phyloP scores from a whole-genome alignment of 2,329 filamentous ascomycete species.

The Hypomyces rosellus region DNA sequence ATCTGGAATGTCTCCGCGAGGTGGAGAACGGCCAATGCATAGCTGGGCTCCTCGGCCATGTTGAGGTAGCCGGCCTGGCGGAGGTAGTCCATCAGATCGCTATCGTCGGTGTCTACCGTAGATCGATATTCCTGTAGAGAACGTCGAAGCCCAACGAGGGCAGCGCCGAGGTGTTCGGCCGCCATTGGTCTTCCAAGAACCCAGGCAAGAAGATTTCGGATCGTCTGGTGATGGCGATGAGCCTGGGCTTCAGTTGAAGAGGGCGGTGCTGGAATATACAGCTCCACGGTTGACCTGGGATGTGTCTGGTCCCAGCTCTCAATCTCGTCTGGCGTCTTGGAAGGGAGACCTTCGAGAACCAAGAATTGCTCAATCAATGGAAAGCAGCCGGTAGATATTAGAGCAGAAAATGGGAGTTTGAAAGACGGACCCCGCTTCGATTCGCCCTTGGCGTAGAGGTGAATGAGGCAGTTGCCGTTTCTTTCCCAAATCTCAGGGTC shows the following conservation, averaged over 20 bases:
- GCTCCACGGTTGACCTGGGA: constrained; percentile 39
- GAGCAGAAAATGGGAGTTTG: constrained; percentile 51
- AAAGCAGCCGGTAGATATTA: constrained; percentile 53
- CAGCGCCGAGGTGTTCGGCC: constrained; percentile 56
- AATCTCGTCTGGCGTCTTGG: constrained; percentile 23
- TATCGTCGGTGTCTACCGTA: constrained; percentile 46
- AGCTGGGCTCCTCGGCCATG: constrained; percentile 57
- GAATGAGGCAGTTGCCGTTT: constrained; percentile 62
- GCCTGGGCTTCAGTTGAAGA: constrained; percentile 46
- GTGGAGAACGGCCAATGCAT: constrained; percentile 61
- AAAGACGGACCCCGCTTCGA: constrained; percentile 63
- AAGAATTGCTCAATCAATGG: constrained; percentile 53
- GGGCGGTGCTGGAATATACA: constrained; percentile 64
- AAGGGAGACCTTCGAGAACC: constrained; percentile 23
- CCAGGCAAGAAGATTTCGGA: constrained; percentile 72
- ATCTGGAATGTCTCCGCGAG: constrained; percentile 62
- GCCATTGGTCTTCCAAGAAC: constrained; percentile 60
- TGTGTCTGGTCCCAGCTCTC: constrained; percentile 26
- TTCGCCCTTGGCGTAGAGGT: constrained; percentile 60
- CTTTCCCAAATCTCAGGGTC: constrained; percentile 66
- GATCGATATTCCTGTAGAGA: constrained; percentile 58
- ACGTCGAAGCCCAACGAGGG: constrained; percentile 58
- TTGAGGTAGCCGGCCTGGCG: constrained; percentile 64
- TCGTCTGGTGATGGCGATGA: constrained; percentile 59
- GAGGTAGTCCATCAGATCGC: constrained; percentile 59